Evolutionary conservation across 805 yeast genomes (phyloP), one percentile per base, ranked within the genome.

Genomic region (Komagataella mondaviorum): DNA sequence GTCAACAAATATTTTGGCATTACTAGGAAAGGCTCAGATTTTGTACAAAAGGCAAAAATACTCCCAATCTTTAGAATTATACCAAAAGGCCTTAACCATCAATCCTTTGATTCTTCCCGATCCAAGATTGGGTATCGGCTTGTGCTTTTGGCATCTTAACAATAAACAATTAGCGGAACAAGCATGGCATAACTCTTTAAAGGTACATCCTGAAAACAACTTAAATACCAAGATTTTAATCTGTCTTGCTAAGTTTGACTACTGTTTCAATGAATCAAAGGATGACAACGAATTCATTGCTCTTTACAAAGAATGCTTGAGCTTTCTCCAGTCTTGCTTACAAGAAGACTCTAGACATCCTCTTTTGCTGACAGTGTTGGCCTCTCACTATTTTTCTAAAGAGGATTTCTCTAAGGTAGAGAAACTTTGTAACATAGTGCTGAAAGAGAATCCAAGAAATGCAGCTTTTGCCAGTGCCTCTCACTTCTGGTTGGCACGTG

Each of bases 41-140:
- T 68, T 82, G 39, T 83, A 87, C 61, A 77, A 77, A 55, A 85
- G 83, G 63, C 82, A 80, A 54, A 85, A 85, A 62, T 89, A 81
- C 64, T 64, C 75, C 22, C 80, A 76, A 5, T 89, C 96, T 14
- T 74, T 93, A 59, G 83, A 83, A 63, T 64, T 86, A 36, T 93
- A 87, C 67, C 99, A 93, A 71, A 85, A 84, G 56, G 82, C 86
- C 6, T 71, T 93, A 56, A 74, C 83, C 39, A 71, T 82, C 49
- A 83, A 88, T 55, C 97, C 97, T 2, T 63, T 84, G 44, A 69
- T 85, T 57, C 77, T 77, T 57, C 97, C 98, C 4, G 97, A 91
- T 68, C 95, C 97, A 17, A 75, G 99, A 65, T 76, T 93, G 54
- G 99, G 98, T 24, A 80, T 91, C 54, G 99, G 99, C 43, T 70